A percentile compares a stretch with the other conserved stretches of the same genome.
phyloP scores from a whole-genome alignment of 768 basidiomycete genomes.

The Leccinum incarnatum region DNA sequence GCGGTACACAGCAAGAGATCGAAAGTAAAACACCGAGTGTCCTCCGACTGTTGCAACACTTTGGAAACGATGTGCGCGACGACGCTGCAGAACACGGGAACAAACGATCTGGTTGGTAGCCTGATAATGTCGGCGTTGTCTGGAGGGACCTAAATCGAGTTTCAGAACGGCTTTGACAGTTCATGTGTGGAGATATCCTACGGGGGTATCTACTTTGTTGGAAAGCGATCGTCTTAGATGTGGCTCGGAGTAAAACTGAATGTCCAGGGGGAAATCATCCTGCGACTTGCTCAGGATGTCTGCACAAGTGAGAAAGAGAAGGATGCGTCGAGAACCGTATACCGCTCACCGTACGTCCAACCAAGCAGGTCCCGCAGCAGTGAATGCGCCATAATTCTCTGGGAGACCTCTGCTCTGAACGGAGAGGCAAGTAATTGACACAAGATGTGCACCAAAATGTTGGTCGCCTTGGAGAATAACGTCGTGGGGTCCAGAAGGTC shows the following conservation, averaged over 20 bases:
- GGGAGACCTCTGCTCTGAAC: constrained; percentile 18
- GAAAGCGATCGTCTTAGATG: constrained; percentile 32
- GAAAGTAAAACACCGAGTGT: constrained; percentile 47
- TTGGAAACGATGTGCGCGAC: constrained; percentile 44
- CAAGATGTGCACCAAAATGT: constrained; percentile 44
- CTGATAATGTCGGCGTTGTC: constrained; percentile 35
- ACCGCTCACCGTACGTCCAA: constrained; percentile 7
- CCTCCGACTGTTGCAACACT: constrained; percentile 41
- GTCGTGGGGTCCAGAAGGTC: constrained; percentile 44
- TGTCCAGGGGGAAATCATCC: constrained; percentile 35
- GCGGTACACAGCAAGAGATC: constrained; percentile 46
- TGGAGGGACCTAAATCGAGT: constrained; percentile 31
- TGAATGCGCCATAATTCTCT: constrained; percentile 18
- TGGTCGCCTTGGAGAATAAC: constrained; percentile 47
- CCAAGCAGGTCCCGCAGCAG: constrained; percentile 24
- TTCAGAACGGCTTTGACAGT: constrained; percentile 13
- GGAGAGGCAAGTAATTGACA: constrained; percentile 31
- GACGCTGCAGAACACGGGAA: constrained; percentile 47
- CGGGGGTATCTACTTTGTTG: constrained; percentile 33
- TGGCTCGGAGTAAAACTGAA: constrained; percentile 41
- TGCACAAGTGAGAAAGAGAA: constrained; percentile 19
- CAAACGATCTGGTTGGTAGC: constrained; percentile 38
- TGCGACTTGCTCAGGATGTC: constrained; percentile 37
- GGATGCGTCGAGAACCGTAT: not conserved
- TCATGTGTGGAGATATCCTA: constrained; percentile 18